Evolutionary conservation across 1,284 basidiomycete species (phyloP).

Genomic region (Rhodotorula sp.): DNA sequence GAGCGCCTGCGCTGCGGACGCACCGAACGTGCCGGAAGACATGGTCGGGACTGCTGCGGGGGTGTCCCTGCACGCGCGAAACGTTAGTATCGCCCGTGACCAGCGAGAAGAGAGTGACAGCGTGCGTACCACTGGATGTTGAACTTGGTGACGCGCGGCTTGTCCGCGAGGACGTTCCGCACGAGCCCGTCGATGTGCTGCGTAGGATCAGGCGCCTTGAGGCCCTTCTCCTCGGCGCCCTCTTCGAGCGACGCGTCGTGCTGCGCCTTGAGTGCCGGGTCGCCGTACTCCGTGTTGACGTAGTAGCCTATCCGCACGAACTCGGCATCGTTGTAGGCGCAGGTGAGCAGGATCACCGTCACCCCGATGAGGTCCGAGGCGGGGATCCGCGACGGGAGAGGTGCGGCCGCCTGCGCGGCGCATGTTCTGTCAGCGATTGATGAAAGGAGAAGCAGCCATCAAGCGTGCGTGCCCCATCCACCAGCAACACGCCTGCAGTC

Average conservation of each 20-base stretch:
- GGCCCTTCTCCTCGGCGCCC: constrained; percentile 29
- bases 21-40: not conserved
- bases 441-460: too few species aligned
- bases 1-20: not conserved
- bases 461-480: too few species aligned
- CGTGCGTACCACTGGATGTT: constrained; percentile 54
- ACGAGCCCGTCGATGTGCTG: constrained; percentile 67
- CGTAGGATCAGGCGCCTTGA: constrained; percentile 42
- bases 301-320: constrained; percentile 99
- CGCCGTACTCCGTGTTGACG: constrained; percentile 98
- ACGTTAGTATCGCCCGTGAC: too few species aligned
- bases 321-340: constrained; percentile 87
- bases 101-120: too few species aligned
- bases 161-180: constrained; percentile 81
- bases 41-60: constrained; percentile 9
- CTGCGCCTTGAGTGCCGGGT: constrained; percentile 78
- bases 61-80: not conserved
- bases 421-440: too few species aligned
- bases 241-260: constrained; percentile 66
- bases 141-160: constrained; percentile 87
- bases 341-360: constrained; percentile 87
- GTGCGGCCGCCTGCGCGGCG: constrained; percentile 58
- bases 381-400: constrained; percentile 70
- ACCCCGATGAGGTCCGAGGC: constrained; percentile 82
- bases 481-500: too few species aligned